These are phyloP conservation scores for Solanum chiquidenum DNA, from an alignment of 257 asterid genomes.

Conservation along the genomic window DNA sequence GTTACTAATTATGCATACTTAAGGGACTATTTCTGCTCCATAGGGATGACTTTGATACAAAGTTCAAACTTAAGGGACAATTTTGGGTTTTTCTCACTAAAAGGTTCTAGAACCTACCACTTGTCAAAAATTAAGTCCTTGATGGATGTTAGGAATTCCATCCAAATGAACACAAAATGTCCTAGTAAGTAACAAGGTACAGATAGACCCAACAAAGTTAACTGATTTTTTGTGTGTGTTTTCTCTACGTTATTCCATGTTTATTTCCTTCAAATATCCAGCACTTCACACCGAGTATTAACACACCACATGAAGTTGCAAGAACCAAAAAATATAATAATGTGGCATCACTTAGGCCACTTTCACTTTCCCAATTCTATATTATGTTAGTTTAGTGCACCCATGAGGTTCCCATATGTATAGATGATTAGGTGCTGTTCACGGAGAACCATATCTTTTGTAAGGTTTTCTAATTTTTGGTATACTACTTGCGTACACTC, in stretches of 20 bases:
- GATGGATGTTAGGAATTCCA: background rate
- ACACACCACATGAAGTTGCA: background rate
- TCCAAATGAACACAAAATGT: background rate
- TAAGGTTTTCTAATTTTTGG: background rate
- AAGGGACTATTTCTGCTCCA: background rate
- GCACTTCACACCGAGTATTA: background rate
- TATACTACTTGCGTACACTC: background rate
- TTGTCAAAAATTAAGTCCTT: background rate
- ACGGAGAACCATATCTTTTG: background rate
- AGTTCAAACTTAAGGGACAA: background rate
- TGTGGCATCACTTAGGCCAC: background rate
- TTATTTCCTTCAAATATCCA: background rate
- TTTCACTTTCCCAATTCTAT: background rate
- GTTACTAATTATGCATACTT: background rate
- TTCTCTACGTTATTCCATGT: background rate
- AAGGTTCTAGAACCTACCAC: background rate
- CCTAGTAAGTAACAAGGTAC: background rate
- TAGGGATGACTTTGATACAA: background rate
- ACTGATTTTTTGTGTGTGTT: background rate
- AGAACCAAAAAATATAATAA: background rate
- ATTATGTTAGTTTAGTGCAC: background rate
- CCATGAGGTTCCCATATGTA: background rate
- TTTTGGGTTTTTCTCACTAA: background rate
- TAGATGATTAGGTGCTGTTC: background rate
- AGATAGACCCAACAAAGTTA: background rate